Evolutionary conservation across 345 rosid genomes (phyloP).

Genomic region (Salix koriyanagi): DNA sequence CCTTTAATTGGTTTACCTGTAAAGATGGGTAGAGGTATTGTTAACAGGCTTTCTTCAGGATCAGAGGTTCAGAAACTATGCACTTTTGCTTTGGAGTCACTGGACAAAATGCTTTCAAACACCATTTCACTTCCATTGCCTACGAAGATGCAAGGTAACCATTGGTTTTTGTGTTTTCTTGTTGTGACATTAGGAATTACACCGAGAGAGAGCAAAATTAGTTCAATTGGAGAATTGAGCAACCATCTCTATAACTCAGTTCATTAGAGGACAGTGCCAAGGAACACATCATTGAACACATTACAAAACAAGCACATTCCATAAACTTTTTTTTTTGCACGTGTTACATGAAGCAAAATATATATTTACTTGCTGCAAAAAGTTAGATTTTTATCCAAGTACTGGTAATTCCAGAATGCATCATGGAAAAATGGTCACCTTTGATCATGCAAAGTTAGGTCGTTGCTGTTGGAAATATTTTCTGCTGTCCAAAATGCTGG

Average conservation of each 20-base stretch:
- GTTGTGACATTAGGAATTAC: not conserved
- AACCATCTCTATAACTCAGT: not conserved
- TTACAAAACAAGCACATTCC: no score
- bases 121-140: slow-evolving; percentile 16
- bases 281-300: not conserved
- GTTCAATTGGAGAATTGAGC: not conserved
- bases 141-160: slow-evolving; percentile 39
- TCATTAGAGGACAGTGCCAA: not conserved
- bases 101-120: slow-evolving; percentile 50
- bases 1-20: slow-evolving; percentile 71
- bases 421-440: not conserved
- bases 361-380: not conserved
- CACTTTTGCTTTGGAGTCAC: slow-evolving; percentile 51
- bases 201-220: not conserved
- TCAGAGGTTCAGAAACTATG: slow-evolving; percentile 72
- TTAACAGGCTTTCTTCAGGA: slow-evolving; percentile 79
- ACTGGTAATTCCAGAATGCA: not conserved
- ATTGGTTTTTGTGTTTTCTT: not conserved
- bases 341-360: not conserved
- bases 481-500: not conserved
- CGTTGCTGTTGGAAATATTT: slow-evolving; percentile 5
- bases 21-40: slow-evolving; percentile 86
- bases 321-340: no score
- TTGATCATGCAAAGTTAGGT: not conserved
- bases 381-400: not conserved